These are phyloP conservation scores for Teratosphaeria pseudoeucalypti DNA, from an alignment of 2,329 filamentous ascomycete genomes.

Conservation along the genomic window DNA sequence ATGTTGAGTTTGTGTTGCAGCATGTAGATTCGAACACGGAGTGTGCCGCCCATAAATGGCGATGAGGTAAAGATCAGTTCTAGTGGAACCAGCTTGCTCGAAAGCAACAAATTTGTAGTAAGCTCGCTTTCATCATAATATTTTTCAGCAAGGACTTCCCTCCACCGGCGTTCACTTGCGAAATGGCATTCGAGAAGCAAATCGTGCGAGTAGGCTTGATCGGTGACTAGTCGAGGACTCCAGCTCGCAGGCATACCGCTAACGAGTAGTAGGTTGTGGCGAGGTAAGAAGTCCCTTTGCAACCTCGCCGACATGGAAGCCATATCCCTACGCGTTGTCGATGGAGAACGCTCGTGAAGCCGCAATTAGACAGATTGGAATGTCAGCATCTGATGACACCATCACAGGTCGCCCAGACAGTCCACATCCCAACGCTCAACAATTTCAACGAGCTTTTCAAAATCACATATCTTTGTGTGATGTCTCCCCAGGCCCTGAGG, in stretches of 20 bases:
- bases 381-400: not conserved
- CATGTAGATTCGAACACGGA: too few species aligned
- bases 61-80: not conserved
- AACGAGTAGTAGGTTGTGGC: not conserved
- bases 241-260: not conserved
- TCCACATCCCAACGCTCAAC: slow-evolving; percentile 43
- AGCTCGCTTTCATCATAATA: not conserved
- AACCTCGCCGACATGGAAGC: not conserved
- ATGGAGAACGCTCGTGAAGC: too few species aligned
- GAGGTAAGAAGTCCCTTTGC: not conserved
- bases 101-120: not conserved
- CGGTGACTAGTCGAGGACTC: not conserved
- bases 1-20: not conserved
- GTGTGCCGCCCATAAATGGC: not conserved
- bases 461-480: slow-evolving; percentile 46
- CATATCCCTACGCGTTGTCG: not conserved
- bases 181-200: not conserved
- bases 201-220: not conserved
- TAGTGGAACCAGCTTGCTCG: not conserved
- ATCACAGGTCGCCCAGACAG: slow-evolving; percentile 30
- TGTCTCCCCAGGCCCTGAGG: slow-evolving; percentile 23
- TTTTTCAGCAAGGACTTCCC: not conserved
- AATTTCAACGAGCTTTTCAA: slow-evolving; percentile 36
- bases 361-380: too few species aligned
- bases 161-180: too few species aligned